Percentiles rank a stretch among this genome's conserved stretches.
phyloP scores from a whole-genome alignment of 2,329 filamentous ascomycete species.

The Diplodia corticola region DNA sequence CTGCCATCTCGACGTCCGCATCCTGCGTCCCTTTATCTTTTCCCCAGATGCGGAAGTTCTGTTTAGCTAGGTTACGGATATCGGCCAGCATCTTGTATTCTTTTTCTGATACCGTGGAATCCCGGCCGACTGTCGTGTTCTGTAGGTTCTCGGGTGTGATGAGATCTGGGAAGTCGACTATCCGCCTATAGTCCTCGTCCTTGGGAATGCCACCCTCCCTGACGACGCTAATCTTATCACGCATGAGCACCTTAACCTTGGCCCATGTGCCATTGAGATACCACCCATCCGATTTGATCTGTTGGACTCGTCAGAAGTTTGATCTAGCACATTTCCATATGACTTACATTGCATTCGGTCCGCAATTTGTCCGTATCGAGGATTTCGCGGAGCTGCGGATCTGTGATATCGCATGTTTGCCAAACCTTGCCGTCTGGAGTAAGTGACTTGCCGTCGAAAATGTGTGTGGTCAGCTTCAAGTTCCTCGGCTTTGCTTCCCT shows the following conservation, averaged over 20 bases:
- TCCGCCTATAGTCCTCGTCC: conserved; percentile 39
- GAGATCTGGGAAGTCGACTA: conserved; percentile 41
- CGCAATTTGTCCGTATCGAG: conserved; percentile 61
- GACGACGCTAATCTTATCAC: conserved; percentile 71
- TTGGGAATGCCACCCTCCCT: conserved; percentile 42
- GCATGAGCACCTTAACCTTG: conserved; percentile 85
- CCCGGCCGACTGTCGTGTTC: conserved; percentile 26
- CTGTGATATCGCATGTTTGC: conserved; percentile 90
- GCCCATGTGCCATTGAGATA: conserved; percentile 78
- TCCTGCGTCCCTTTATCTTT: background rate
- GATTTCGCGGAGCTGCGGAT: conserved; percentile 69
- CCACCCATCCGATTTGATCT: conserved; percentile 67
- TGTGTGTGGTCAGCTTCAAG: conserved; percentile 55
- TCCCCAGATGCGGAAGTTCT: conserved; percentile 6
- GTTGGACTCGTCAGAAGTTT: conserved; percentile 23
- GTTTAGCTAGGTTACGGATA: conserved; percentile 20
- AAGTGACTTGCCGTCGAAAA: conserved; percentile 79
- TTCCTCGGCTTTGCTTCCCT: conserved; percentile 21
- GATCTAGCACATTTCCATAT: conserved; percentile 45
- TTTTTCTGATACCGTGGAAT: background rate
- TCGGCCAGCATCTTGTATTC: conserved; percentile 12
- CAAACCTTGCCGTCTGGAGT: conserved; percentile 83
- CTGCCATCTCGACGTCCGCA: background rate
- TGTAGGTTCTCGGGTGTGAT: conserved; percentile 33
- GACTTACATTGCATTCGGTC: conserved; percentile 53